Evolutionary conservation across 352 stramenopile genomes (phyloP).

Genomic region (Globisporangium cylindrosporum): DNA sequence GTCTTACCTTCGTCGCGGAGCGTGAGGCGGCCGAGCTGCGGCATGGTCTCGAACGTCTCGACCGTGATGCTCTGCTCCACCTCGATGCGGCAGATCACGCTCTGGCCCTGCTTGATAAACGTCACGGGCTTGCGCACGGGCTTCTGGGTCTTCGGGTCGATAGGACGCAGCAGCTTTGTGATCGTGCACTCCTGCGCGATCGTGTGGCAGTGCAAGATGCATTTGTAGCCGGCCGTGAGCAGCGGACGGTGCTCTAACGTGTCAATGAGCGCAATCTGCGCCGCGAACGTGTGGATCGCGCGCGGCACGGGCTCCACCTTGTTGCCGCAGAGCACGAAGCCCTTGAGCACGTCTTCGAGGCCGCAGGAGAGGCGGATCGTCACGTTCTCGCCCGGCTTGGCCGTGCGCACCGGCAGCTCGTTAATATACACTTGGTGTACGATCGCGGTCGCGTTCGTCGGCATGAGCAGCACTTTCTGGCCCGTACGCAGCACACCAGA

Average conservation of each 20-base stretch:
- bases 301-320: constrained; percentile 49
- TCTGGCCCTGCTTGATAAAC: constrained; percentile 96
- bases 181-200: constrained; percentile 94
- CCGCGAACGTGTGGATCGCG: constrained; percentile 82
- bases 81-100: constrained; percentile 93
- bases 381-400: constrained; percentile 98
- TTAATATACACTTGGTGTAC: constrained; percentile 90
- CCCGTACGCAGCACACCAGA: constrained; percentile 91
- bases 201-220: constrained; percentile 98
- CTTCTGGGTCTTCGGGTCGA: constrained; percentile 90
- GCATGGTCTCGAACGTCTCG: constrained; percentile 94
- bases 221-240: constrained; percentile 97
- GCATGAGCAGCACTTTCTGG: constrained; percentile 95
- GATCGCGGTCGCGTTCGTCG: constrained; percentile 68
- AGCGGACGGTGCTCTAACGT: constrained; percentile 96
- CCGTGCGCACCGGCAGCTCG: constrained; percentile 91
- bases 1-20: constrained; percentile 98
- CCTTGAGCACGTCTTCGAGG: constrained; percentile 84
- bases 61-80: constrained; percentile 93
- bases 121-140: constrained; percentile 90
- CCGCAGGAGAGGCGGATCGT: constrained; percentile 92
- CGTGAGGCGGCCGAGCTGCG: constrained; percentile 96
- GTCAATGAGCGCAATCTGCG: constrained; percentile 95
- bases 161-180: constrained; percentile 87
- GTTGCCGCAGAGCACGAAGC: constrained; percentile 92